Evolutionary conservation across 2,329 filamentous ascomycete genomes (phyloP), one percentile per base, ranked within the genome.

Genomic region (Didymella sp.): DNA sequence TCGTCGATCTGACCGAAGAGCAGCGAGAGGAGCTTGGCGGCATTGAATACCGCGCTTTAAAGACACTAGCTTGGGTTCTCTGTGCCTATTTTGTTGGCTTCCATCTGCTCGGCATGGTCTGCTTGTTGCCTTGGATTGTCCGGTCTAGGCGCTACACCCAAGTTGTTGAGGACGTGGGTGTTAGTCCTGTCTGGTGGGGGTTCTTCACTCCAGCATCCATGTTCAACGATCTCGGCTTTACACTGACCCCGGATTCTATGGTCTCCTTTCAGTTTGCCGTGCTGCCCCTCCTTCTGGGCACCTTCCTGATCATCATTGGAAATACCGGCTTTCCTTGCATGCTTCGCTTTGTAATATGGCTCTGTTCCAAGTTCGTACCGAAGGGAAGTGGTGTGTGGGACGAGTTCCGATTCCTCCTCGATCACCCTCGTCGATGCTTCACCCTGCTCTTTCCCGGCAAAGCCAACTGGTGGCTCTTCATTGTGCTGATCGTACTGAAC

Each of bases 311-410:
- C 71, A 87, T 98, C 59, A 92, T 96, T 59, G 94, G 94, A 53
- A 98, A 98, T 70, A 98, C 94, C 0, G 95, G 90, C 0, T 98
- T 98, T 67, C 95, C 94, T 0, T 91, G 95, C 70, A 93, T 97
- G 89, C 84, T 98, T 22, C 89, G 95, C 7, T 90, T 97, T 69
- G 86, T 95, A 60, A 98, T 99, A 59, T 99, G 95, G 94, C 68
- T 89, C 0, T 72, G 85, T 30, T 91, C 91, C 12, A 86, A 88
- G 52, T 63, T 90, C 44, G 84, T 88, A 0, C 87, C 90, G 3
- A 78, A 77, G 24, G 84, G 81, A 6, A 90, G 87, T 24, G 88
- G 89, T 1, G 74, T 96, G 1, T 96, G 91, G 87, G 94, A 99
- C 74, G 94, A 97, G 73, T 80, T 98, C 11, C 85, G 86, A 33